These are phyloP conservation scores for Gynochthodes officinalis DNA, from an alignment of 257 asterid species.

Conservation along the genomic window DNA sequence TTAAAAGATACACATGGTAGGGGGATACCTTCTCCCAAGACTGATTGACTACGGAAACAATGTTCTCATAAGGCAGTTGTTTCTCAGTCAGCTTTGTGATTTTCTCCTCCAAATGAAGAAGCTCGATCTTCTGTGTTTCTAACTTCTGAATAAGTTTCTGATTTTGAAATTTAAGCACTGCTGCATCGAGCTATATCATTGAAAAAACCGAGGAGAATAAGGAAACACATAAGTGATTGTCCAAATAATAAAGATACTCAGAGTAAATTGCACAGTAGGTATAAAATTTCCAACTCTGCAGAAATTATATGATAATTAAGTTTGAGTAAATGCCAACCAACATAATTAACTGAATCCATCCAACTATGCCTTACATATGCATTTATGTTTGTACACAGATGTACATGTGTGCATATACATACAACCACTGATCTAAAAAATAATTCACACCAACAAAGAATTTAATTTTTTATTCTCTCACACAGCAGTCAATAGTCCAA, in stretches of 20 bases:
- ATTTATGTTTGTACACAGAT: background rate
- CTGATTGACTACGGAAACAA: slow-evolving; percentile 43
- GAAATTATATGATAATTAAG: background rate
- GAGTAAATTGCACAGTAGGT: background rate
- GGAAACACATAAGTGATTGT: background rate
- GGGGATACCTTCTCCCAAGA: slow-evolving; percentile 72
- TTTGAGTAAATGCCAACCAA: background rate
- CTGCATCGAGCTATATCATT: slow-evolving; percentile 71
- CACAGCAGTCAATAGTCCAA: background rate
- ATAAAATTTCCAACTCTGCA: background rate
- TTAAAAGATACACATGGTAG: background rate
- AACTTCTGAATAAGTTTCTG: slow-evolving; percentile 86
- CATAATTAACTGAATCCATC: background rate
- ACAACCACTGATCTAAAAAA: background rate
- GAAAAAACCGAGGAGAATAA: slow-evolving; percentile 7
- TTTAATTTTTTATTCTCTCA: background rate
- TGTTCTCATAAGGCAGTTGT: slow-evolving; percentile 56
- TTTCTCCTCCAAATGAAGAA: slow-evolving; percentile 52
- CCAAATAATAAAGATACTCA: background rate
- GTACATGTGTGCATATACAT: background rate
- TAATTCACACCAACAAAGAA: background rate
- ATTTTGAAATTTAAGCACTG: slow-evolving; percentile 90
- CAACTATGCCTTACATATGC: background rate
- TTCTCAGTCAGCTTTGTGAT: slow-evolving; percentile 48
- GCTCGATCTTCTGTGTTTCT: slow-evolving; percentile 85